These are phyloP conservation scores for Senna tora DNA, from an alignment of 306 rosid species.

Conservation along the genomic window DNA sequence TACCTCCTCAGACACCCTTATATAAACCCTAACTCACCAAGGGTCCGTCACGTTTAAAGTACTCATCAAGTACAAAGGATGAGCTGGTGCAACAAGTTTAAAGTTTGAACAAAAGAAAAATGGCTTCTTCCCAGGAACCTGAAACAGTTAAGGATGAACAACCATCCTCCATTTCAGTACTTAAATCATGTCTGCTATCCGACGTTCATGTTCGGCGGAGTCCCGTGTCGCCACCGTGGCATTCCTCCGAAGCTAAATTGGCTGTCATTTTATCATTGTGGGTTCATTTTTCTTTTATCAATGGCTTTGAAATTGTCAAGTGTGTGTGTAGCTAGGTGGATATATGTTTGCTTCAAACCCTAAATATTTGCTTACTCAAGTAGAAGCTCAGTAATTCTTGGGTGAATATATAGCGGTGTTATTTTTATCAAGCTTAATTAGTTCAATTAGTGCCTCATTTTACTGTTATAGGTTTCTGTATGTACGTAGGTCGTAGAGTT, in stretches of 20 bases:
- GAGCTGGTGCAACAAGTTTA: slow-evolving; percentile 90
- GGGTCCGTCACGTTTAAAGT: too few species aligned
- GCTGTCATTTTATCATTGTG: slow-evolving; percentile 27
- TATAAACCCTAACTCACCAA: too few species aligned
- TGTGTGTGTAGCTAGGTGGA: slow-evolving; percentile 43
- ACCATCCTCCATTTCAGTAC: slow-evolving; percentile 57
- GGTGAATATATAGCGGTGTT: slow-evolving; percentile 17
- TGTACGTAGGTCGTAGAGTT: too few species aligned
- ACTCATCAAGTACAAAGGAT: too few species aligned
- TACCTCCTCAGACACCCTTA: too few species aligned
- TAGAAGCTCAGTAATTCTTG: slow-evolving; percentile 26
- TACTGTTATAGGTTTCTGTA: too few species aligned
- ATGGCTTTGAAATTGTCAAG: slow-evolving; percentile 28
- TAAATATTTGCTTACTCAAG: slow-evolving; percentile 43
- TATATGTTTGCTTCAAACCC: slow-evolving; percentile 34
- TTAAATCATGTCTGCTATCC: slow-evolving; percentile 81
- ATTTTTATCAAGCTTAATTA: slow-evolving; percentile 28
- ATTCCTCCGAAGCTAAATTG: slow-evolving; percentile 61
- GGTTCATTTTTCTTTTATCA: slow-evolving; percentile 22
- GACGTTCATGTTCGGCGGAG: slow-evolving; percentile 88
- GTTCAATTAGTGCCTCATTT: slow-evolving; percentile 3
- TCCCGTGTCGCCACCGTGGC: slow-evolving; percentile 94
- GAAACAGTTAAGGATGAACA: slow-evolving; percentile 50
- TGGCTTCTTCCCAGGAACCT: slow-evolving; percentile 39
- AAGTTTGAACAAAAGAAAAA: slow-evolving; percentile 72